A percentile compares a stretch with the other conserved stretches of the same genome.
These are phyloP conservation scores for Penicillium maclennaniae DNA, from an alignment of 495 filamentous ascomycete species.

Conservation along the genomic window DNA sequence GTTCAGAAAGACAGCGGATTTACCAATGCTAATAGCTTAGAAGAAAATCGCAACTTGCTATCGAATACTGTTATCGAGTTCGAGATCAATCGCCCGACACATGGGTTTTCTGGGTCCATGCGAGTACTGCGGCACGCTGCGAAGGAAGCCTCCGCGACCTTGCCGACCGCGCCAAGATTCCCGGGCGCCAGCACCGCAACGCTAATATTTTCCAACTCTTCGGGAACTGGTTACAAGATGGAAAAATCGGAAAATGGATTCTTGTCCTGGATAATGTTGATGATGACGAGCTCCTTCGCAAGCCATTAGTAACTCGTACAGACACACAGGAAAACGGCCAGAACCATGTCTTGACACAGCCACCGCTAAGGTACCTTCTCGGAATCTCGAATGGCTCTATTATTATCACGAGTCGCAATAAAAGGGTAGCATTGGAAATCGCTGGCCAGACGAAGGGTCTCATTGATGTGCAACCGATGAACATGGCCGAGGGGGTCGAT, in stretches of 20 bases:
- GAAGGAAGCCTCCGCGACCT: constrained; percentile 36
- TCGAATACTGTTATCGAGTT: constrained; percentile 35
- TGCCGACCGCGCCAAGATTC: constrained; percentile 28
- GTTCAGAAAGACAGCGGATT: no score
- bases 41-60: constrained; percentile 36
- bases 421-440: constrained; percentile 20
- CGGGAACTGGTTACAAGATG: no score
- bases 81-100: constrained; percentile 33
- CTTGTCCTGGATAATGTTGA: background rate
- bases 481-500: constrained; percentile 23
- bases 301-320: background rate
- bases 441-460: constrained; percentile 34
- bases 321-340: constrained; percentile 14
- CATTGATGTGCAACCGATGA: constrained; percentile 36
- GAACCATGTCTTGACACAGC: background rate
- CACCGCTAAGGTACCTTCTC: background rate
- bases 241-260: no score
- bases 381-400: constrained; percentile 8
- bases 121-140: constrained; percentile 33
- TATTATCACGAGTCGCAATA: constrained; percentile 38
- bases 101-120: constrained; percentile 50
- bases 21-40: constrained; percentile 2
- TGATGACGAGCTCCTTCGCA: constrained; percentile 22
- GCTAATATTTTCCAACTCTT: no score
- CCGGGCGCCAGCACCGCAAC: no score